phyloP scores from a whole-genome alignment of 2,329 filamentous ascomycete species.

The Exophiala aquamarina region DNA sequence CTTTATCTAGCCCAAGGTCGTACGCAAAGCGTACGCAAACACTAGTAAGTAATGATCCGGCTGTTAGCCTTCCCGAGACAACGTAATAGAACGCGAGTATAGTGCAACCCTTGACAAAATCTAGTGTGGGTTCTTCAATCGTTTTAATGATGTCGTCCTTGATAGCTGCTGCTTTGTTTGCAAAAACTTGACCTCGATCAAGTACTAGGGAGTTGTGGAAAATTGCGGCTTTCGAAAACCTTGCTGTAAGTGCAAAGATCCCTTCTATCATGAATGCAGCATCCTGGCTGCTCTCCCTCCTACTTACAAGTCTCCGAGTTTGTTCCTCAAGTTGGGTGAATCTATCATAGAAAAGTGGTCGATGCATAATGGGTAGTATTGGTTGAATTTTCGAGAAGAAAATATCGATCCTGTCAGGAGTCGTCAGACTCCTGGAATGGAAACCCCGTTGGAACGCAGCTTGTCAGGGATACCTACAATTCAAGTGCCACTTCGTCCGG shows the following conservation, averaged over 20 bases:
- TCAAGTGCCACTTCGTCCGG: slow-evolving; percentile 4
- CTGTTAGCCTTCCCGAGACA: not conserved
- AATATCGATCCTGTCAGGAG: not conserved
- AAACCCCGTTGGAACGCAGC: not conserved
- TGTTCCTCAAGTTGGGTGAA: not conserved
- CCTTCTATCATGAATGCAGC: not conserved
- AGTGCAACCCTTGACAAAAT: slow-evolving; percentile 9
- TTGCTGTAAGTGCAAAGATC: not conserved
- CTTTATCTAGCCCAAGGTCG: slow-evolving; percentile 85
- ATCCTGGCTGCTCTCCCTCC: not conserved
- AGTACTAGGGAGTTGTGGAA: not conserved
- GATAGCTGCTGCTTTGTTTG: slow-evolving; percentile 1
- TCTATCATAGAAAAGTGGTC: slow-evolving; percentile 3
- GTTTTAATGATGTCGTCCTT: slow-evolving; percentile 4
- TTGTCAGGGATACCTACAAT: slow-evolving; percentile 4
- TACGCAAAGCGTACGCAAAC: slow-evolving; percentile 86
- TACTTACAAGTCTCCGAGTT: not conserved
- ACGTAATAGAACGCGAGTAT: slow-evolving; percentile 14
- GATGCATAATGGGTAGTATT: slow-evolving; percentile 8
- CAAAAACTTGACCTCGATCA: slow-evolving; percentile 4
- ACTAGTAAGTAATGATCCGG: slow-evolving; percentile 86
- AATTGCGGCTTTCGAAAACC: not conserved
- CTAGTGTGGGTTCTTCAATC: slow-evolving; percentile 8
- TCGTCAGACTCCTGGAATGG: not conserved
- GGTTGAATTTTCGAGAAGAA: slow-evolving; percentile 7